Evolutionary conservation across 192 early-diverging fungal species (phyloP).

Genomic region (Physocladia obscura): DNA sequence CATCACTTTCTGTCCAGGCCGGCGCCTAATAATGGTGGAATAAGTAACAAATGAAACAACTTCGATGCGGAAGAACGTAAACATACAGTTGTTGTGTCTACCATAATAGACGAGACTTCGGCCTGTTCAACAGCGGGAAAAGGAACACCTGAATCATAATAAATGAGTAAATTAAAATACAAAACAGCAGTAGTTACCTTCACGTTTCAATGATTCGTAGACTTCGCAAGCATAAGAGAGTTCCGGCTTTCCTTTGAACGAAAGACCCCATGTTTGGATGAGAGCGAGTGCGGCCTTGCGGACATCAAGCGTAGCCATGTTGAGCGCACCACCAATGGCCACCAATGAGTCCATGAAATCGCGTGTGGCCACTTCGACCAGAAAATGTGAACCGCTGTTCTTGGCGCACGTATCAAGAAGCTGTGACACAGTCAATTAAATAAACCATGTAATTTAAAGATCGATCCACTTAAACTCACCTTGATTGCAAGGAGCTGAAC

Average conservation of each 20-base stretch:
- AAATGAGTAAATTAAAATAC: neutral
- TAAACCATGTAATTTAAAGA: conserved; percentile 8
- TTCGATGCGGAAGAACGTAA: too few relatives aligned
- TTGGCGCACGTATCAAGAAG: conserved; percentile 92
- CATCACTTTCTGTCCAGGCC: conserved; percentile 92
- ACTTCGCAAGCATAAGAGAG: conserved; percentile 78
- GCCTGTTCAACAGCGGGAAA: conserved; percentile 73
- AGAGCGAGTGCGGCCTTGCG: conserved; percentile 68
- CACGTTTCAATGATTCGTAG: conserved; percentile 77
- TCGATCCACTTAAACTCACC: conserved; percentile 36
- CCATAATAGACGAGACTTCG: conserved; percentile 58
- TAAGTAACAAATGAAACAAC: neutral
- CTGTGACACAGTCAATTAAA: conserved; percentile 34
- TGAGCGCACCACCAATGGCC: conserved; percentile 52
- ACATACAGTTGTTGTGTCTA: conserved; percentile 83
- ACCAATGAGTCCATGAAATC: conserved; percentile 89
- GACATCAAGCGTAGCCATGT: conserved; percentile 69
- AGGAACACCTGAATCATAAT: conserved; percentile 48
- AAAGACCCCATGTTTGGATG: conserved; percentile 88
- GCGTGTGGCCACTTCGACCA: conserved; percentile 79
- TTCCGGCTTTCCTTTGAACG: conserved; percentile 76
- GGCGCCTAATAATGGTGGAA: conserved; percentile 76
- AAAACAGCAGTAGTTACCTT: conserved; percentile 42
- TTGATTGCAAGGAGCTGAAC: conserved; percentile 86
- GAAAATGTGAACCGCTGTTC: conserved; percentile 85